These are phyloP conservation scores for Candida silvatica DNA, from an alignment of 805 yeast species.

Conservation along the genomic window DNA sequence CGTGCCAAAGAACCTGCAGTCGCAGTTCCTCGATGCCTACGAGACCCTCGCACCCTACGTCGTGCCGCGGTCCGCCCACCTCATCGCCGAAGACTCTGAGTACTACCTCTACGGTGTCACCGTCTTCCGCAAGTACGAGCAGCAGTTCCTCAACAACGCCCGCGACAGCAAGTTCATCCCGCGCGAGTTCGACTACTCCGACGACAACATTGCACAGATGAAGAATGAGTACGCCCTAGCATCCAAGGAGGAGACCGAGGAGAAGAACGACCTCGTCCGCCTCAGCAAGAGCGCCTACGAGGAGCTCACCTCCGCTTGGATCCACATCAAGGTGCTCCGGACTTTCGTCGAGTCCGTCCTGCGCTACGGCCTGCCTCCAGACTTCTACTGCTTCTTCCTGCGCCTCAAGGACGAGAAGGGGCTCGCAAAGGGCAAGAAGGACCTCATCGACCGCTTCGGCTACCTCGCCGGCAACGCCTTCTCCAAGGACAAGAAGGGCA, in stretches of 20 bases:
- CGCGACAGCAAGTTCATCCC: constrained; percentile 89
- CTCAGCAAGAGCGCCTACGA: constrained; percentile 84
- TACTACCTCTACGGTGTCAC: constrained; percentile 70
- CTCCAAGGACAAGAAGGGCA: constrained; percentile 56
- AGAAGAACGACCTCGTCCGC: constrained; percentile 71
- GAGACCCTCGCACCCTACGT: constrained; percentile 76
- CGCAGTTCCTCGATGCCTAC: constrained; percentile 58
- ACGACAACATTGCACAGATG: constrained; percentile 60
- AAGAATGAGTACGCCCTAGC: constrained; percentile 75
- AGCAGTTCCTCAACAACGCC: constrained; percentile 58
- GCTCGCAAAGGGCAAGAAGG: constrained; percentile 52
- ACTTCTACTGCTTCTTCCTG: constrained; percentile 51
- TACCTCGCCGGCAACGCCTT: constrained; percentile 90
- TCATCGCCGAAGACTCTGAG: constrained; percentile 66
- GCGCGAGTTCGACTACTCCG: constrained; percentile 84
- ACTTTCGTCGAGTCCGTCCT: constrained; percentile 88
- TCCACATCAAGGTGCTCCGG: constrained; percentile 82
- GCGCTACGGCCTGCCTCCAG: constrained; percentile 96
- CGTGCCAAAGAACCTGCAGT: constrained; percentile 61
- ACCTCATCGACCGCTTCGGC: constrained; percentile 69
- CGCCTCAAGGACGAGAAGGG: constrained; percentile 33
- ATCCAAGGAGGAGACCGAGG: constrained; percentile 60
- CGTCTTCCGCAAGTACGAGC: constrained; percentile 71
- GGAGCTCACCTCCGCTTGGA: constrained; percentile 80
- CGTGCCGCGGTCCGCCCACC: constrained; percentile 82